These are phyloP conservation scores for Jackrogersella multiformis DNA, from an alignment of 495 filamentous ascomycete genomes.

Conservation along the genomic window DNA sequence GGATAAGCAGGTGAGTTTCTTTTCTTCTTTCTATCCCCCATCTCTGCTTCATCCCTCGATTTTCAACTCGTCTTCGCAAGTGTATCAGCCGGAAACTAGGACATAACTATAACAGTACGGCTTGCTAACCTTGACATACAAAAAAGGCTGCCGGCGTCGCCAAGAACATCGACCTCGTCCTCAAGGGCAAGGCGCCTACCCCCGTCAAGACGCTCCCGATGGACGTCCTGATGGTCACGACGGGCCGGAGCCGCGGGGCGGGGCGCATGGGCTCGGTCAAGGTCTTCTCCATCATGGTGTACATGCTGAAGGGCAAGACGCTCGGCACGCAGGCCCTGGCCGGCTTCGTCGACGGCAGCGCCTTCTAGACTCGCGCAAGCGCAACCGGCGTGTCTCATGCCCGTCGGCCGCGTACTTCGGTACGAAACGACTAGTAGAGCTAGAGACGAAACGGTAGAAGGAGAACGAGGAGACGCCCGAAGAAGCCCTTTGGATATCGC, in stretches of 20 bases:
- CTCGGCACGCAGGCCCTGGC: slow-evolving; percentile 47
- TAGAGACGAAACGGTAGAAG: too few relatives aligned
- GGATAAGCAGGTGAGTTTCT: slow-evolving; percentile 53
- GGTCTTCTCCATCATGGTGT: slow-evolving; percentile 52
- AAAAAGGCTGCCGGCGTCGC: slow-evolving; percentile 52
- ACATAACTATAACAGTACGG: too few relatives aligned
- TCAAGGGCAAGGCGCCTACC: slow-evolving; percentile 47
- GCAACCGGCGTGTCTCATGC: too few relatives aligned
- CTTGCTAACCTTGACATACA: too few relatives aligned
- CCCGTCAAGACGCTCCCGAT: slow-evolving; percentile 53
- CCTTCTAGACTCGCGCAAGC: slow-evolving; percentile 48
- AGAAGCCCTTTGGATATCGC: too few relatives aligned
- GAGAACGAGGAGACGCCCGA: too few relatives aligned
- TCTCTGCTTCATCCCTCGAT: too few relatives aligned
- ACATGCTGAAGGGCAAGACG: slow-evolving; percentile 54
- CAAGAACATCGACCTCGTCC: slow-evolving; percentile 54
- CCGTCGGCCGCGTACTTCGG: too few relatives aligned
- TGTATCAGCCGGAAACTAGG: too few relatives aligned
- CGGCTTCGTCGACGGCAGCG: slow-evolving; percentile 52
- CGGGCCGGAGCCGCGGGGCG: slow-evolving; percentile 52
- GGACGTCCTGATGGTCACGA: slow-evolving; percentile 52
- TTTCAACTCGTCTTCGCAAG: background rate
- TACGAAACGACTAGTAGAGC: too few relatives aligned
- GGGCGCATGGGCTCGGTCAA: slow-evolving; percentile 52
- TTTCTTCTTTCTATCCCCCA: background rate